Evolutionary conservation across 768 basidiomycete genomes (phyloP).

Genomic region (Macrolepiota dolichaula): DNA sequence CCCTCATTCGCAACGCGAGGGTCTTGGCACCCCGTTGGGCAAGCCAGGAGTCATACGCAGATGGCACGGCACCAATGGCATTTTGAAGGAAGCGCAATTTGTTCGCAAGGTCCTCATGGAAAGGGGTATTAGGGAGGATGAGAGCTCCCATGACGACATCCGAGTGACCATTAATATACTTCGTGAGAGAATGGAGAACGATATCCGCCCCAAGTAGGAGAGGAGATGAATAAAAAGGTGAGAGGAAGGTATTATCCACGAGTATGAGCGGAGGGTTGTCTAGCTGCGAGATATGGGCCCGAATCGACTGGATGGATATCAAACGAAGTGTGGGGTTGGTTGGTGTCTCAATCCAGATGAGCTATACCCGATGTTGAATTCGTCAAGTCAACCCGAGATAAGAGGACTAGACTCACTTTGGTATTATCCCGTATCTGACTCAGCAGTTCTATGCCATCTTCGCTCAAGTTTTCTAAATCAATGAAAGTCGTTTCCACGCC

Average conservation of each 20-base stretch:
- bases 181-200: slow-evolving; percentile 80
- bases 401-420: slow-evolving; percentile 47
- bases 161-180: slow-evolving; percentile 93
- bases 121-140: slow-evolving; percentile 52
- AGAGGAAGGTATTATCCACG: slow-evolving; percentile 94
- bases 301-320: slow-evolving; percentile 66
- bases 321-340: slow-evolving; percentile 93
- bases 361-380: slow-evolving; percentile 34
- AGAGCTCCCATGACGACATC: slow-evolving; percentile 90
- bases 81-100: slow-evolving; percentile 87
- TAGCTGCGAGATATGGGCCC: slow-evolving; percentile 40
- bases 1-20: slow-evolving; percentile 81
- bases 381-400: not conserved
- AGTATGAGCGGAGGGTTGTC: slow-evolving; percentile 76
- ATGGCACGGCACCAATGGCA: slow-evolving; percentile 80
- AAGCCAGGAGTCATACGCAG: slow-evolving; percentile 86
- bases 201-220: slow-evolving; percentile 83
- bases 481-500: slow-evolving; percentile 73
- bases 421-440: slow-evolving; percentile 72
- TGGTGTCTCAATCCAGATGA: slow-evolving; percentile 93
- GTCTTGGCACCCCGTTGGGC: slow-evolving; percentile 91
- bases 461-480: slow-evolving; percentile 69
- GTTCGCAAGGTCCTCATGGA: slow-evolving; percentile 42
- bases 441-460: slow-evolving; percentile 50
- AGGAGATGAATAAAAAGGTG: slow-evolving; percentile 88